Evolutionary conservation across 352 stramenopile species (phyloP), one percentile per base, ranked within the genome.

Genomic region (Plasmopara viticola): DNA sequence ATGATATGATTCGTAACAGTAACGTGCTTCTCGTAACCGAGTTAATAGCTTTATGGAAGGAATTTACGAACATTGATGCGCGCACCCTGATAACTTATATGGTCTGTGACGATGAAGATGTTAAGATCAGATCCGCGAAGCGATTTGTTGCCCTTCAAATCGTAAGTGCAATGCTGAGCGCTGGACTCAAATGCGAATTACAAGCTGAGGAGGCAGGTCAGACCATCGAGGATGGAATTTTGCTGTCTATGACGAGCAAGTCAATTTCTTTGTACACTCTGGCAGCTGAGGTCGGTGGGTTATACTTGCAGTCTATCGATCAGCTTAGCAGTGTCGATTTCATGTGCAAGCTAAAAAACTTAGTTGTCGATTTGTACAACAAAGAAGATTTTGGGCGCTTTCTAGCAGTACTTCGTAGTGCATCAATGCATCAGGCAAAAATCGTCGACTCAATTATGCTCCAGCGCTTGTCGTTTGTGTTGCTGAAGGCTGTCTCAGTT

Each of bases 401-500:
- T 43, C 51, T 90, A 31, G 58, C 66, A 14, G 43, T 90, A 15
- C 34, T 88, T 43, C 68, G 77, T 48, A 88, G 79, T 60, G 66
- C 80, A 29, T 84, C 72, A 15, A 53, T 87, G 15, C 72, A 93
- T 48, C 47, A 82, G 6, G 53, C 72, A 9, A 45, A 59, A 47
- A 64, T 87, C 13, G 60, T 93, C 8, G 75, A 88, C 40, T 68
- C 66, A 3, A 61, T 72, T n/a, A 90, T 89, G 80, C 61, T 93
- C 10, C 67, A 89, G 37, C 74, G 78, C 2, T 18, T 93, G 15
- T 73, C 74, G 4, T 88, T 83, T 17, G 69, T 90, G 9, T 51
- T 93, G 0, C 75, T 78, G 10, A 81, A 75, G 17, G 70, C 78
- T 43, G 45, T 85, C 37, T 50, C 58, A 5, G 66, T 88, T 13